Evolutionary conservation across 116 monocot genomes (phyloP).

Genomic region (Thalassia testudinum): DNA sequence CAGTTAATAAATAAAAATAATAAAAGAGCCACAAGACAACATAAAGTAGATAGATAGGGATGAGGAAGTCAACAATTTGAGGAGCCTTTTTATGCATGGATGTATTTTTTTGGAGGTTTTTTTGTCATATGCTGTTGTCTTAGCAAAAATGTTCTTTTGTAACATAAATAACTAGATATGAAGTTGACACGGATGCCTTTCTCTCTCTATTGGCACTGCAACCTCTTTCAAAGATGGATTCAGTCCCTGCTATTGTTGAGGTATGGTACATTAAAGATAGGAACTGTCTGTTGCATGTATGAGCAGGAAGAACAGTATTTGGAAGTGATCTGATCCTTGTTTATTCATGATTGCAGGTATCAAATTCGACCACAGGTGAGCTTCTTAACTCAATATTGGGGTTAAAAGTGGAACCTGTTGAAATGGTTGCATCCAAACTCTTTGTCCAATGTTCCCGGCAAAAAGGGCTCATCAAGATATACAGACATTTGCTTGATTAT

Average conservation of each 20-base stretch:
- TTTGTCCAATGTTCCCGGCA: slow-evolving; percentile 98
- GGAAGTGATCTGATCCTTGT: slow-evolving; percentile 4
- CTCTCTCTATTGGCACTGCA: slow-evolving; percentile 89
- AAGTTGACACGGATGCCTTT: slow-evolving; percentile 99
- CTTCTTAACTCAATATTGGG: slow-evolving; percentile 95
- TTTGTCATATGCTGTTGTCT: too few relatives aligned
- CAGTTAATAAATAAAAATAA: too few relatives aligned
- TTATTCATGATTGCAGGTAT: slow-evolving; percentile 46
- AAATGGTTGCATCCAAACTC: slow-evolving; percentile 85
- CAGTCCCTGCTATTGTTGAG: slow-evolving; percentile 83
- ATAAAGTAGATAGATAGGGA: too few relatives aligned
- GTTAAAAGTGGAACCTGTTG: slow-evolving; percentile 79
- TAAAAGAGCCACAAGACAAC: too few relatives aligned
- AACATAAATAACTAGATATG: slow-evolving; percentile 53
- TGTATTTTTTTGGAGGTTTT: too few relatives aligned
- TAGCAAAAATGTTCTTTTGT: too few relatives aligned
- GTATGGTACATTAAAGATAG: slow-evolving; percentile 16
- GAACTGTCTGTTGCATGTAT: too few relatives aligned
- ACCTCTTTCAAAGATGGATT: slow-evolving; percentile 58
- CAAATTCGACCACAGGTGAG: slow-evolving; percentile 64
- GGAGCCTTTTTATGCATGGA: too few relatives aligned
- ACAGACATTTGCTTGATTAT: slow-evolving; percentile 93
- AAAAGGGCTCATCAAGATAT: slow-evolving; percentile 86
- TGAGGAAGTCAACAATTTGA: too few relatives aligned
- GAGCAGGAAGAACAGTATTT: neutral